A percentile compares a stretch with the other conserved stretches of the same genome.
Conservation (phyloP, 1,284 basidiomycete genomes). For the Lentinula novae-zelandiae region DNA sequence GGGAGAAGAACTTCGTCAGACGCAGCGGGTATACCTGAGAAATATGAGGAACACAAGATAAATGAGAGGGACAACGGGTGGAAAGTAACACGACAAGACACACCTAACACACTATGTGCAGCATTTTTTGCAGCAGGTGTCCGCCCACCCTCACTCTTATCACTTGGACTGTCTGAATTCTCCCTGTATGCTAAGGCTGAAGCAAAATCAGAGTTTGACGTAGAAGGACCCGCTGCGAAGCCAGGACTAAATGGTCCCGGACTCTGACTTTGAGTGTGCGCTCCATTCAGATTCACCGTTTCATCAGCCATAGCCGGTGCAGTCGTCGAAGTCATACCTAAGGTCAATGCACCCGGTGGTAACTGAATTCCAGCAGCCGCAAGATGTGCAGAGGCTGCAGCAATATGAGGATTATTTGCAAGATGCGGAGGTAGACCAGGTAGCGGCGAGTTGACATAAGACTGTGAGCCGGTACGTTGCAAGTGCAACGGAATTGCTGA, state of each 20-base stretch:
- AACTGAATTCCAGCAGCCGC: not conserved
- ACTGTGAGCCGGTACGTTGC: not conserved
- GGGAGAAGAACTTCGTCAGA: not conserved
- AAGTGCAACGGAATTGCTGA: not conserved
- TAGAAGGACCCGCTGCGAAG: not conserved
- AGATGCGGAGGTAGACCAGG: not conserved
- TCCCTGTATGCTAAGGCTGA: not conserved
- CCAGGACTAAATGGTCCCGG: not conserved
- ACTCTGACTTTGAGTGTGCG: not conserved
- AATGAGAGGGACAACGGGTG: not conserved
- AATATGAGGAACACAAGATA: not conserved
- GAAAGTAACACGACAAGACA: not conserved
- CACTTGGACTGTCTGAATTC: not conserved
- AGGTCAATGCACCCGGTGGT: not conserved
- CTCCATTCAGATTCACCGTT: not conserved
- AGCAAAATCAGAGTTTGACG: not conserved
- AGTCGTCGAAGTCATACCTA: not conserved
- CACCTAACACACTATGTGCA: conserved; percentile 1
- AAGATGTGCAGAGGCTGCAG: conserved; percentile 7
- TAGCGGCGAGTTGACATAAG: not conserved
- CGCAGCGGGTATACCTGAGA: not conserved
- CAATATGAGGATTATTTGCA: conserved; percentile 3
- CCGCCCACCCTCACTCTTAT: not conserved
- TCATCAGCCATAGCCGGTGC: not conserved
- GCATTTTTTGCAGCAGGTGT: not conserved